Evolutionary conservation across 2,329 filamentous ascomycete genomes (phyloP).

Genomic region (Colletotrichum phormii): DNA sequence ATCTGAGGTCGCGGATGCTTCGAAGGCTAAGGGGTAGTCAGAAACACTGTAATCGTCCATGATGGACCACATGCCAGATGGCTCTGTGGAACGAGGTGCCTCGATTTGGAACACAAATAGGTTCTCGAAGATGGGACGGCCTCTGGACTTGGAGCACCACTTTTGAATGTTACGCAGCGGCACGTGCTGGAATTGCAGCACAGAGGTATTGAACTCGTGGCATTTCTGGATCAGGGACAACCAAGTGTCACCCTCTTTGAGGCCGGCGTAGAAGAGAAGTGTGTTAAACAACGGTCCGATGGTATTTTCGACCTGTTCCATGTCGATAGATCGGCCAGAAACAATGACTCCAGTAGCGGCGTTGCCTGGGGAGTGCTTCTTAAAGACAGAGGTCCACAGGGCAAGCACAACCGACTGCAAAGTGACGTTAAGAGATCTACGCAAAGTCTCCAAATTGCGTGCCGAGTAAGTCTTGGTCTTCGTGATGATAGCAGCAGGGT

Average conservation of each 20-base stretch:
- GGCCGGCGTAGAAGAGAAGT: conserved; percentile 73
- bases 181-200: conserved; percentile 81
- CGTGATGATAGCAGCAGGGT: conserved; percentile 7
- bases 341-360: conserved; percentile 79
- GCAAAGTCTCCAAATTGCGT: conserved; percentile 59
- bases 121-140: conserved; percentile 77
- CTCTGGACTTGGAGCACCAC: conserved; percentile 67
- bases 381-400: conserved; percentile 75
- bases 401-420: conserved; percentile 84
- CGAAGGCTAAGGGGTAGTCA: conserved; percentile 84
- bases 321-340: conserved; percentile 80
- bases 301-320: conserved; percentile 73
- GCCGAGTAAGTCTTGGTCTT: conserved; percentile 20
- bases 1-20: conserved; percentile 68
- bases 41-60: conserved; percentile 60
- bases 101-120: conserved; percentile 83
- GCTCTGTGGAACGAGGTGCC: conserved; percentile 27
- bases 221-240: conserved; percentile 69
- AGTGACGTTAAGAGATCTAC: conserved; percentile 75
- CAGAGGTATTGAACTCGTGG: conserved; percentile 76
- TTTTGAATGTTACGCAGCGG: conserved; percentile 84
- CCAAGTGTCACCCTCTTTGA: conserved; percentile 64
- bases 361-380: conserved; percentile 57
- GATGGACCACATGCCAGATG: conserved; percentile 63
- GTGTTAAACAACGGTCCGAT: conserved; percentile 94